These are phyloP conservation scores for Fraxinus angustifolia DNA, from an alignment of 305 asterid species.

Conservation along the genomic window DNA sequence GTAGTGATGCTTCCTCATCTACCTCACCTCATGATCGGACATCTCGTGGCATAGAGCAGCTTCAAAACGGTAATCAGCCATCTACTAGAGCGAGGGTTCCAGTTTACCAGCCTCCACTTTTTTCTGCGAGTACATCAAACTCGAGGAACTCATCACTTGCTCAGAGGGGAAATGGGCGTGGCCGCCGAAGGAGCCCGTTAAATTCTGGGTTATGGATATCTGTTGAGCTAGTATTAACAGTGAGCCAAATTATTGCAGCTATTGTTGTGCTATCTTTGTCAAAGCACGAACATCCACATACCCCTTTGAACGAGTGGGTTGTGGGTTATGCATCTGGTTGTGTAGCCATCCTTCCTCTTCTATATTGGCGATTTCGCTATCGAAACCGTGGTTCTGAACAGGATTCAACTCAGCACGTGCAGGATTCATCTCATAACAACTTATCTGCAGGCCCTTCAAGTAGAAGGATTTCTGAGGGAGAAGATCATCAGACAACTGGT, in stretches of 20 bases:
- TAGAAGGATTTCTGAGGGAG: constrained; percentile 49
- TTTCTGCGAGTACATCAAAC: constrained; percentile 50
- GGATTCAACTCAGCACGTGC: constrained; percentile 54
- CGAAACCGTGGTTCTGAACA: constrained; percentile 70
- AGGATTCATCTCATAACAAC: constrained; percentile 48
- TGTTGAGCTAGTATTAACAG: constrained; percentile 65
- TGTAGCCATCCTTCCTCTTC: constrained; percentile 74
- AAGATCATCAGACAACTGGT: constrained; percentile 44
- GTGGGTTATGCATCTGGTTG: constrained; percentile 91
- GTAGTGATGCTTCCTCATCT: constrained; percentile 56
- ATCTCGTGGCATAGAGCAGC: constrained; percentile 42
- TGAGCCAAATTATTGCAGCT: constrained; percentile 83
- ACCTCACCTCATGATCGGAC: constrained; percentile 50
- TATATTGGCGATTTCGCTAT: constrained; percentile 76
- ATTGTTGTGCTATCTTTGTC: constrained; percentile 65
- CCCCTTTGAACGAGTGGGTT: constrained; percentile 76
- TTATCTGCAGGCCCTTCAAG: constrained; percentile 43
- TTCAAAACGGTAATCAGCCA: constrained; percentile 48
- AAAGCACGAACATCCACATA: constrained; percentile 68
- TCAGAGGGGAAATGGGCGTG: constrained; percentile 60
- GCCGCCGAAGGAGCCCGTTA: constrained; percentile 75
- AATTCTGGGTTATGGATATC: constrained; percentile 88
- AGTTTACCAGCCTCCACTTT: constrained; percentile 46
- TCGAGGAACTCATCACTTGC: constrained; percentile 54
- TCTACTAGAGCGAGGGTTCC: constrained; percentile 62